These are phyloP conservation scores for Polytrichum commune DNA, from an alignment of 225 moss, liverwort and hornwort genomes.

Conservation along the genomic window DNA sequence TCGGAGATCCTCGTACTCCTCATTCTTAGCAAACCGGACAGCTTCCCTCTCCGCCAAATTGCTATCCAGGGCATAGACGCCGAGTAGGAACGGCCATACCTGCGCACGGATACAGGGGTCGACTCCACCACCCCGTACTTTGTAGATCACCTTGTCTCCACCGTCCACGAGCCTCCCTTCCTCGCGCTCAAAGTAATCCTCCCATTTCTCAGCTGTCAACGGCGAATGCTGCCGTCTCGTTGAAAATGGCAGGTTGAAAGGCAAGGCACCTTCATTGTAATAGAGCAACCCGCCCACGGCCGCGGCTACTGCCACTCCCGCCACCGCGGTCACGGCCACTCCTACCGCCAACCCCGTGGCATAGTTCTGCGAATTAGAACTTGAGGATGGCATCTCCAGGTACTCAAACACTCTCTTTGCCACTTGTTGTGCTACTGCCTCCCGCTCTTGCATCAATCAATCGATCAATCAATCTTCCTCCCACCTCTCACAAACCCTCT, in stretches of 20 bases:
- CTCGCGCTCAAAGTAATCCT: constrained; percentile 51
- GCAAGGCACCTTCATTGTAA: constrained; percentile 66
- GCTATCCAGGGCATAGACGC: constrained; percentile 74
- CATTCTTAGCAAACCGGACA: constrained; percentile 42
- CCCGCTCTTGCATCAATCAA: constrained; percentile 51
- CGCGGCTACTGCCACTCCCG: constrained; percentile 78
- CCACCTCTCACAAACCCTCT: background rate
- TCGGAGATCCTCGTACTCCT: constrained; percentile 50
- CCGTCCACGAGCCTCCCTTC: constrained; percentile 60
- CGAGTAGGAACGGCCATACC: constrained; percentile 97
- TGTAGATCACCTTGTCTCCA: constrained; percentile 50
- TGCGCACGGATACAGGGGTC: constrained; percentile 69
- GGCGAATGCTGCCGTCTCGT: constrained; percentile 71
- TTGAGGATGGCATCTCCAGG: constrained; percentile 60
- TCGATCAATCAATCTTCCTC: background rate
- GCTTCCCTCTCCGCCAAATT: constrained; percentile 64
- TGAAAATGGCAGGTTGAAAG: constrained; percentile 45
- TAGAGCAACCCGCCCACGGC: constrained; percentile 78
- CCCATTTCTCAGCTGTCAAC: constrained; percentile 52
- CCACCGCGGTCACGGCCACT: constrained; percentile 64
- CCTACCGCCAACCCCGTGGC: constrained; percentile 67
- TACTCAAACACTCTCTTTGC: constrained; percentile 51
- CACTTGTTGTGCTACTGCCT: constrained; percentile 37
- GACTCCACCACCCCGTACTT: constrained; percentile 76
- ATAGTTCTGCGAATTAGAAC: constrained; percentile 48